Evolutionary conservation across 768 basidiomycete genomes (phyloP).

Genomic region (Boletus subcaerulescens): DNA sequence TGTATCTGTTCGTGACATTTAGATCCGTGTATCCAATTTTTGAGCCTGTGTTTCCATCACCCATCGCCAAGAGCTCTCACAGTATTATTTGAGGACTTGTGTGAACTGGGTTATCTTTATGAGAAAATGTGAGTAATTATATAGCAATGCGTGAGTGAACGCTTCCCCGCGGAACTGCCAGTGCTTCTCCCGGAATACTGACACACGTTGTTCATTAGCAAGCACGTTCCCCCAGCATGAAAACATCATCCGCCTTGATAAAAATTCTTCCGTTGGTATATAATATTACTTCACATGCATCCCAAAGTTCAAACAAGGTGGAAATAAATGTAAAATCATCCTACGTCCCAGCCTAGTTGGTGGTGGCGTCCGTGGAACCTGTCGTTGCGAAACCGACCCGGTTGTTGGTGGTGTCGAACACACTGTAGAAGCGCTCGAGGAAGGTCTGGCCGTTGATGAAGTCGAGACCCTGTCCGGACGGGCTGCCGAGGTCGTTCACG

Average conservation of each 20-base stretch:
- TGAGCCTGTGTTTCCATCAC: slow-evolving; percentile 2
- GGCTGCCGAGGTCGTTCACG: slow-evolving; percentile 37
- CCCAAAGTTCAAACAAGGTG: neutral
- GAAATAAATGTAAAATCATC: neutral
- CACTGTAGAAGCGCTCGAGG: slow-evolving; percentile 64
- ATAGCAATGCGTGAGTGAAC: neutral
- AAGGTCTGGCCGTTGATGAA: slow-evolving; percentile 55
- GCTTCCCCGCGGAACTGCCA: neutral
- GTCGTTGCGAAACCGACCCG: slow-evolving; percentile 34
- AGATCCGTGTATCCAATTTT: slow-evolving; percentile 19
- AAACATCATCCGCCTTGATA: neutral
- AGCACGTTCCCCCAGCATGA: neutral
- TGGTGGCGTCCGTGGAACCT: slow-evolving; percentile 27
- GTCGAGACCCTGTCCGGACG: slow-evolving; percentile 46
- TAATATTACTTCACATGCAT: neutral
- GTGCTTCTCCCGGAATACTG: neutral
- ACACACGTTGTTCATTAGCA: too few relatives aligned
- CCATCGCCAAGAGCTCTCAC: neutral
- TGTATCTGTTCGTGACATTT: slow-evolving; percentile 16
- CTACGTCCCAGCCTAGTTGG: slow-evolving; percentile 19
- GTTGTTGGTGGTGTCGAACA: slow-evolving; percentile 57
- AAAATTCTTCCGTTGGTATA: neutral
- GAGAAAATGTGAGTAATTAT: neutral
- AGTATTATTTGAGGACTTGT: neutral
- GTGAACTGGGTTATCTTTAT: neutral